A percentile compares a stretch with the other conserved stretches of the same genome.
Conservation (phyloP, 768 basidiomycete species). For the Russula brevipes region DNA sequence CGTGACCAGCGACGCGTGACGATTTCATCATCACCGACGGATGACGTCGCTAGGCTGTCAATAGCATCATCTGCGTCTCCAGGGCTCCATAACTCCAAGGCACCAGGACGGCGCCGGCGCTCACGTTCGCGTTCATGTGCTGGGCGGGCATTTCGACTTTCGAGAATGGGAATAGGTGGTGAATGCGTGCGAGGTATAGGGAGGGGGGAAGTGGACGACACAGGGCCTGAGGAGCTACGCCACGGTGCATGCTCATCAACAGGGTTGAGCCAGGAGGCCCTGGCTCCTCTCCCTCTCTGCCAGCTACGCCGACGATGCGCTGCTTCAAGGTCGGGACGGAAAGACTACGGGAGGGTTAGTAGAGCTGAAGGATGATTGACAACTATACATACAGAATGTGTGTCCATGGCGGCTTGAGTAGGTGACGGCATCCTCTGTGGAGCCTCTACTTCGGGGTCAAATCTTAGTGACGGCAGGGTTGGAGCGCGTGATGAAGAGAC, state of each 20-base stretch:
- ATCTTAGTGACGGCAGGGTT: constrained; percentile 23
- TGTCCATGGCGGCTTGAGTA: not conserved
- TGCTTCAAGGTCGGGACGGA: constrained; percentile 13
- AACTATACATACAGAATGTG: constrained; percentile 3
- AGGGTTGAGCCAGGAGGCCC: constrained; percentile 6
- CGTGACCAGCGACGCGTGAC: constrained; percentile 8
- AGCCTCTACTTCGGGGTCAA: constrained; percentile 15
- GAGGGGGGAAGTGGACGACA: constrained; percentile 6
- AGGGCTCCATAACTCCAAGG: constrained; percentile 6
- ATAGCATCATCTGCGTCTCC: constrained; percentile 14
- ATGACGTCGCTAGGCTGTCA: not conserved
- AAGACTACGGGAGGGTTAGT: constrained; percentile 10
- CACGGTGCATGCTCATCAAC: constrained; percentile 1
- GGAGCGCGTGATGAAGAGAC: constrained; percentile 16
- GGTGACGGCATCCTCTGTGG: constrained; percentile 12
- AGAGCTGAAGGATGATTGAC: not conserved
- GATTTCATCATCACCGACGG: not conserved
- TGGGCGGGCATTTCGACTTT: constrained; percentile 8
- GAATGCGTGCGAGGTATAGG: constrained; percentile 20
- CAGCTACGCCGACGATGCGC: constrained; percentile 15
- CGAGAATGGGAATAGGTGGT: constrained; percentile 4
- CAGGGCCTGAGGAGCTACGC: constrained; percentile 9
- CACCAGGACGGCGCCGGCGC: constrained; percentile 4
- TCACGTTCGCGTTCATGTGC: constrained; percentile 12
- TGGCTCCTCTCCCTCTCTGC: constrained; percentile 11